Percentiles rank a stretch among this genome's conserved stretches.
Conservation (phyloP, 2,329 filamentous ascomycete species). For the Fusarium austroafricanum region DNA sequence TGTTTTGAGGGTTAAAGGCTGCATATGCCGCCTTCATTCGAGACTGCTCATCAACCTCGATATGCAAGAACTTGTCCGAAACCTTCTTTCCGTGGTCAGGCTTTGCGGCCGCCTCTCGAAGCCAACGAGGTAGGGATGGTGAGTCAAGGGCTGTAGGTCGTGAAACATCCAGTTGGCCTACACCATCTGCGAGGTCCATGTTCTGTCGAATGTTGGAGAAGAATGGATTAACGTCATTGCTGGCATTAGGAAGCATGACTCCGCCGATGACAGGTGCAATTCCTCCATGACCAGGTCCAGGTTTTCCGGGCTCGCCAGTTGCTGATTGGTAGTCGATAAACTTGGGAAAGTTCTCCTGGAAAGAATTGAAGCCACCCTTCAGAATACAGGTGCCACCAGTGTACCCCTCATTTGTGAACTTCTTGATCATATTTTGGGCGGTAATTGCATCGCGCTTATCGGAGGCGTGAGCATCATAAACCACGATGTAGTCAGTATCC, state of each 20-base stretch:
- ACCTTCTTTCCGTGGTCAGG: constrained; percentile 82
- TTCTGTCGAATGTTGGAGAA: constrained; percentile 97
- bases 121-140: constrained; percentile 77
- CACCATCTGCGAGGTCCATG: constrained; percentile 92
- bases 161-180: constrained; percentile 79
- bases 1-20: constrained; percentile 57
- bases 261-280: constrained; percentile 85
- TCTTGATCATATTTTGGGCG: constrained; percentile 89
- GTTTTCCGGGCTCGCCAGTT: constrained; percentile 55
- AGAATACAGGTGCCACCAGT: constrained; percentile 79
- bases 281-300: constrained; percentile 58
- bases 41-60: constrained; percentile 87
- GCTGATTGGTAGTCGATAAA: constrained; percentile 67
- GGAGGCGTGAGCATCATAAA: constrained; percentile 84
- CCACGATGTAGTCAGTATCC: constrained; percentile 79
- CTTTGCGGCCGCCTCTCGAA: constrained; percentile 73
- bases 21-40: constrained; percentile 87
- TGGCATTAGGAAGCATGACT: constrained; percentile 79
- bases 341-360: constrained; percentile 74
- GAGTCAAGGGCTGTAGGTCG: constrained; percentile 60
- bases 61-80: constrained; percentile 83
- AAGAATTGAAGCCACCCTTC: constrained; percentile 82
- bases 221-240: constrained; percentile 83
- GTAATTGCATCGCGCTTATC: constrained; percentile 84
- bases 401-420: constrained; percentile 89